These are phyloP conservation scores for Colletotrichum sp. DNA, from an alignment of 2,329 filamentous ascomycete genomes.

Conservation along the genomic window DNA sequence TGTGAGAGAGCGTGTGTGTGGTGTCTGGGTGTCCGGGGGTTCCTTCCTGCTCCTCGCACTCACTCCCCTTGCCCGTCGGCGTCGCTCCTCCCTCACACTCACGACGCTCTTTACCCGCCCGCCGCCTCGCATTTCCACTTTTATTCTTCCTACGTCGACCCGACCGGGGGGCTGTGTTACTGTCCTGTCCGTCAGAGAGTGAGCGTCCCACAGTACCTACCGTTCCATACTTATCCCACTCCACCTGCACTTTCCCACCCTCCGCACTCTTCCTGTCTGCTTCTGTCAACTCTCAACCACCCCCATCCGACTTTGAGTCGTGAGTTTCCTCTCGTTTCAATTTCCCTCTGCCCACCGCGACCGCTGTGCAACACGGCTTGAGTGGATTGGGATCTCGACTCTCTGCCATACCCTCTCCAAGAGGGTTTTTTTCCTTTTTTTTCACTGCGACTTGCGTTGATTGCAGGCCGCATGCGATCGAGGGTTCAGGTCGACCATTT, in stretches of 20 bases:
- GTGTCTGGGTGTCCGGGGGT: neutral
- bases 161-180: constrained; percentile 11
- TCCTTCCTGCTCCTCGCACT: neutral
- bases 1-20: neutral
- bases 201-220: neutral
- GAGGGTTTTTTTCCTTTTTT: neutral
- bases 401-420: neutral
- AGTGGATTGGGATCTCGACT: neutral
- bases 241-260: constrained; percentile 22
- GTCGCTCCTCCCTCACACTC: neutral
- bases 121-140: constrained; percentile 14
- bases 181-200: constrained; percentile 16
- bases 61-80: neutral
- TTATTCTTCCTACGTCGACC: neutral
- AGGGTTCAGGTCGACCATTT: constrained; percentile 4
- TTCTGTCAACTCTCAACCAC: constrained; percentile 9
- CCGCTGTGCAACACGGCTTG: neutral
- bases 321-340: constrained; percentile 13
- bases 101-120: constrained; percentile 6
- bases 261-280: constrained; percentile 3
- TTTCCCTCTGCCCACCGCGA: neutral
- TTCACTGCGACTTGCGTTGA: neutral
- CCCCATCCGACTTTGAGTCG: constrained; percentile 17
- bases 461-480: constrained; percentile 18
- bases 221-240: constrained; percentile 22